These are phyloP conservation scores for Cryptococcus sp. DNA, from an alignment of 1,284 basidiomycete genomes.

Conservation along the genomic window DNA sequence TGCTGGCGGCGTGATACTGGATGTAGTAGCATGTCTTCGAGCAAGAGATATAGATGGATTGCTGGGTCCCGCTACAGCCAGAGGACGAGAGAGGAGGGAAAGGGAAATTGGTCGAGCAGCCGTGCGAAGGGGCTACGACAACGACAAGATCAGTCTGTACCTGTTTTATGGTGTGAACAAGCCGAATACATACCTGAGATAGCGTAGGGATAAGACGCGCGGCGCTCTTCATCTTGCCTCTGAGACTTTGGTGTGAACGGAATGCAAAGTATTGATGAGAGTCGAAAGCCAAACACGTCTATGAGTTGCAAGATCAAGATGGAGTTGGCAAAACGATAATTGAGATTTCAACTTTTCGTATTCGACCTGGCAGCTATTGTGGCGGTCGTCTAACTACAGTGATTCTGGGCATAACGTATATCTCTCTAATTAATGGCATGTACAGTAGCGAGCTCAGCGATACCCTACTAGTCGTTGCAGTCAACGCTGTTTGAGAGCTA, in stretches of 20 bases:
- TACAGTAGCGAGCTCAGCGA: too few relatives aligned
- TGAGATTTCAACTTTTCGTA: background rate
- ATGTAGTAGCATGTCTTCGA: constrained; percentile 15
- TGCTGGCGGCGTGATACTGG: background rate
- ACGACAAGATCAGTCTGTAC: background rate
- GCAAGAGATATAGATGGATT: constrained; percentile 3
- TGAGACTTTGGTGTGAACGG: too few relatives aligned
- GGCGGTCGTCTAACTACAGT: background rate
- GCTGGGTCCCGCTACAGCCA: constrained; percentile 21
- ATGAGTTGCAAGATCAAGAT: too few relatives aligned
- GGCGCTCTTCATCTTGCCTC: constrained; percentile 16
- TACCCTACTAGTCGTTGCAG: too few relatives aligned
- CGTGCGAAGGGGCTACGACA: constrained; percentile 8
- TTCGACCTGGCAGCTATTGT: background rate
- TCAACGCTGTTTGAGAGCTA: too few relatives aligned
- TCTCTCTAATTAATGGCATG: too few relatives aligned
- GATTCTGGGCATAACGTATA: too few relatives aligned
- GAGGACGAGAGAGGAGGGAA: constrained; percentile 9
- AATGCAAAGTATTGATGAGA: too few relatives aligned
- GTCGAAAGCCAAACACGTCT: too few relatives aligned
- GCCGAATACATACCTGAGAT: constrained; percentile 11
- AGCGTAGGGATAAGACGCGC: constrained; percentile 16
- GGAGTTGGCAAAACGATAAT: too few relatives aligned
- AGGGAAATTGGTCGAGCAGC: constrained; percentile 13
- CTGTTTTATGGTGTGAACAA: too few relatives aligned